These are phyloP conservation scores for Yamadazyma membranifaciens DNA, from an alignment of 1,139 yeast species.

Conservation along the genomic window DNA sequence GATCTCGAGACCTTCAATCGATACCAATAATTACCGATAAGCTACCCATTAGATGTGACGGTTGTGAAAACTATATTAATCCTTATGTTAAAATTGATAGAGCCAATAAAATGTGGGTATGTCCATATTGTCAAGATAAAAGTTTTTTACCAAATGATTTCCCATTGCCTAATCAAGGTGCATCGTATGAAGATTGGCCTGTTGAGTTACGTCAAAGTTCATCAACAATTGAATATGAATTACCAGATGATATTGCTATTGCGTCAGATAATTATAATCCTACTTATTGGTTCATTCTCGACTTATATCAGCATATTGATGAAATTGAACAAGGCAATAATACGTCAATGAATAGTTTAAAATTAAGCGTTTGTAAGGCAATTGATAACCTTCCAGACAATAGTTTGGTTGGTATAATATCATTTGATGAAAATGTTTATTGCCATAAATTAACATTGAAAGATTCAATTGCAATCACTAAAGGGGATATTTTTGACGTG, in stretches of 20 bases:
- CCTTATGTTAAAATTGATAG: conserved; percentile 31
- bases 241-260: conserved; percentile 24
- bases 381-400: conserved; percentile 23
- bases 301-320: conserved; percentile 30
- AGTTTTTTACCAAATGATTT: conserved; percentile 22
- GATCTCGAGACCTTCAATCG: conserved; percentile 8
- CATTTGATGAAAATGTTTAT: conserved; percentile 29
- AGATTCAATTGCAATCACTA: conserved; percentile 6
- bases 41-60: conserved; percentile 21
- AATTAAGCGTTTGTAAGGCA: conserved; percentile 16
- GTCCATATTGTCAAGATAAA: conserved; percentile 35
- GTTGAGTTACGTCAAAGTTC: conserved; percentile 24
- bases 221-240: conserved; percentile 25
- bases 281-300: conserved; percentile 25
- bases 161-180: conserved; percentile 17
- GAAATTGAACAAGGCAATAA: conserved; percentile 20
- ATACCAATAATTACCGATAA: conserved; percentile 7
- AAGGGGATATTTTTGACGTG: conserved; percentile 4
- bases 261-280: conserved; percentile 1
- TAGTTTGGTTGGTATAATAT: conserved; percentile 24
- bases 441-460: conserved; percentile 19
- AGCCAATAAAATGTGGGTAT: conserved; percentile 37
- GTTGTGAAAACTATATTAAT: conserved; percentile 30
- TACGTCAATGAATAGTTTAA: conserved; percentile 20
- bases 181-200: conserved; percentile 25